A percentile compares a stretch with the other conserved stretches of the same genome.
These are phyloP conservation scores for Xylaria telfairii DNA, from an alignment of 495 filamentous ascomycete species.

Conservation along the genomic window DNA sequence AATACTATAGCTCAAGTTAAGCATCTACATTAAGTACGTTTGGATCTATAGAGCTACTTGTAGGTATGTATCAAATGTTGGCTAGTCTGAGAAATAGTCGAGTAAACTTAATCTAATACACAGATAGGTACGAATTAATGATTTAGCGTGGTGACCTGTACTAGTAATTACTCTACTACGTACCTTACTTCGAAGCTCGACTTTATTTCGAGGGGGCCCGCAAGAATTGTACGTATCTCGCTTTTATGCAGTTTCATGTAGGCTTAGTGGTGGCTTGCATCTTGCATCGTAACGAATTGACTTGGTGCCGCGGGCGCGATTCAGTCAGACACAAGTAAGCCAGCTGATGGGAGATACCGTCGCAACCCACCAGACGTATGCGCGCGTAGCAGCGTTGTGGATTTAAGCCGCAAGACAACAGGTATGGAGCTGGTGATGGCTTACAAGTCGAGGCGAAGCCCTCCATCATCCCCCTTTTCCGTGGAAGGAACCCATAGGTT, in stretches of 20 bases:
- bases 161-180: too few relatives aligned
- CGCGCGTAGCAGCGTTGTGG: background rate
- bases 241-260: background rate
- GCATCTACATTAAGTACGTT: background rate
- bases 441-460: background rate
- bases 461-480: background rate
- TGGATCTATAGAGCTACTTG: background rate
- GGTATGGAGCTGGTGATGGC: background rate
- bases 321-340: background rate
- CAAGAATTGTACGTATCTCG: background rate
- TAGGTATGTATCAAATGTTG: background rate
- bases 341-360: background rate
- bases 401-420: background rate
- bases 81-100: background rate
- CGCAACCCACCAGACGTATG: background rate
- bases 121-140: background rate
- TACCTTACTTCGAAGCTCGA: background rate
- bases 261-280: conserved; percentile 8
- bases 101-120: background rate
- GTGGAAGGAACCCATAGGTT: background rate
- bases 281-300: background rate
- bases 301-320: background rate
- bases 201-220: too few relatives aligned
- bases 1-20: background rate
- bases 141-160: background rate